Evolutionary conservation across 2,329 filamentous ascomycete genomes (phyloP), one percentile per base, ranked within the genome.

Genomic region (Pseudogymnoascus sp.): DNA sequence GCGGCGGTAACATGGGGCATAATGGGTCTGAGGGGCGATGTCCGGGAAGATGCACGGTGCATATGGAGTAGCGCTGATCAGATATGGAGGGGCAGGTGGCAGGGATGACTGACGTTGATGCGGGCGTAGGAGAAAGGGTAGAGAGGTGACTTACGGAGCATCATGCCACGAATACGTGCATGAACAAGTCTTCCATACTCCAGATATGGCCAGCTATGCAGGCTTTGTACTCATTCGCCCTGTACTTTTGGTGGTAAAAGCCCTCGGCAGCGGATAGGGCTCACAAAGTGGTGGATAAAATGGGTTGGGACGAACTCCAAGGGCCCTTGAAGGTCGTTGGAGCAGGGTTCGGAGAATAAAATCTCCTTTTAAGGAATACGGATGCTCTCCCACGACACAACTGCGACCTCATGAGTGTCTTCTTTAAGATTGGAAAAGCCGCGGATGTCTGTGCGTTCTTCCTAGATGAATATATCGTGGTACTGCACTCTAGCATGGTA

Each of bases 81-180:
- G 62, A 62, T 67, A 69, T 67, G 65, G 67, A 68, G 68, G 69
- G 67, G 64, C 65, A 61, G 29, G 58, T 39, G 61, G 62, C 67
- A 68, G 67, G 69, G 69, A 62, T 65, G 27, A 15, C 36, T 21
- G 59, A 61, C 18, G 29, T 39, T 69, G 68, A 67, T 68, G 66
- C 68, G 67, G 67, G 68, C 67, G 66, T 65, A 64, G 62, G 60
- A 59, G 59, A 62, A 61, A 61, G 62, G 58, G 65, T 64, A 64
- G 63, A 65, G 63, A 63, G 63, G 68, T 66, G 33, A 59, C 33
- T 40, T 59, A 37, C n/a, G 58, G 35, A 18, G 58, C 58, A 31
- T 39, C 58, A 59, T 59, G 70, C 70, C 70, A 72, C 71, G 69
- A 70, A 69, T 69, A 70, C 71, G 71, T 72, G 71, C 71, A 72